Percentiles rank a stretch among this genome's conserved stretches.
phyloP scores from a whole-genome alignment of 2,329 filamentous ascomycete species.

The Nothophaeocryptopus gaeumannii region DNA sequence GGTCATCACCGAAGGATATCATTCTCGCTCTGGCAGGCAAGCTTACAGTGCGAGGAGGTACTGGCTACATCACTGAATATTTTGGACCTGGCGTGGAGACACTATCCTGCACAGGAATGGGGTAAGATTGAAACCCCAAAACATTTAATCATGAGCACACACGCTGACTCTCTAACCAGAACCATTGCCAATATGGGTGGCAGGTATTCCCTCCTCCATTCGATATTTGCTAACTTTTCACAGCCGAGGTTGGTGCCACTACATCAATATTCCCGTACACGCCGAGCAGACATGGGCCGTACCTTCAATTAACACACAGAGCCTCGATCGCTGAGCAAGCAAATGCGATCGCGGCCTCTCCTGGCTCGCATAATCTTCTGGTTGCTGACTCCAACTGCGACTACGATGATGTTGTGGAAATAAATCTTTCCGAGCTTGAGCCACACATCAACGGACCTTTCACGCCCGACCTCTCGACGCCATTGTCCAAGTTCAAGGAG shows the following conservation, averaged over 20 bases:
- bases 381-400: conserved; percentile 75
- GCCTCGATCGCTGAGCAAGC: conserved; percentile 67
- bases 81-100: conserved; percentile 79
- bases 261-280: conserved; percentile 95
- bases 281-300: conserved; percentile 71
- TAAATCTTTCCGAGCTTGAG: conserved; percentile 75
- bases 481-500: conserved; percentile 83
- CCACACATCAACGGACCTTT: conserved; percentile 62
- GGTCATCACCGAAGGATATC: conserved; percentile 93
- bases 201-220: too few species aligned
- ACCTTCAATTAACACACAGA: conserved; percentile 80
- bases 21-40: conserved; percentile 86
- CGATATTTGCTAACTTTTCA: conserved; percentile 15
- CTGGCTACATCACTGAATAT: conserved; percentile 83
- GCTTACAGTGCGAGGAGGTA: conserved; percentile 85
- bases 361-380: conserved; percentile 63
- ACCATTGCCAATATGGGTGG: conserved; percentile 58
- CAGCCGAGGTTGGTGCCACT: conserved; percentile 81
- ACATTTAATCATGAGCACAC: conserved; percentile 45
- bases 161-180: conserved; percentile 55
- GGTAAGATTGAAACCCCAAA: conserved; percentile 40
- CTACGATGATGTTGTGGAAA: conserved; percentile 88
- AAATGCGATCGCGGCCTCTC: conserved; percentile 57
- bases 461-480: conserved; percentile 91
- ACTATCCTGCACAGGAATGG: conserved; percentile 88